Conservation (phyloP, 2,329 filamentous ascomycete species). For the Phialocephala subalpina region DNA sequence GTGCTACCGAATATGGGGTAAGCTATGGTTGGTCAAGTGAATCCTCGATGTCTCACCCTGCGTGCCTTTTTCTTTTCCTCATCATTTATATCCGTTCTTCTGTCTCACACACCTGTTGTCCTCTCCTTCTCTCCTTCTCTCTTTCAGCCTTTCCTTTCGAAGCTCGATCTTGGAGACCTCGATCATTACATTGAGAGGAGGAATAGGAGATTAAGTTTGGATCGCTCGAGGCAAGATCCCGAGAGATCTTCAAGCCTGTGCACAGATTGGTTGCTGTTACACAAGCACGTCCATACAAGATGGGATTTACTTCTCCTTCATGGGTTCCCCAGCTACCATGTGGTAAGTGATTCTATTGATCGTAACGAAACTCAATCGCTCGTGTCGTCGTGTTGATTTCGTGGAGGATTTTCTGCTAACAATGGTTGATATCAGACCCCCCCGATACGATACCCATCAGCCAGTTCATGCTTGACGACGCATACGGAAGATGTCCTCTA, state of each 20-base stretch:
- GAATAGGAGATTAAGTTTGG: slow-evolving; percentile 5
- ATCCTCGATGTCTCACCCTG: neutral
- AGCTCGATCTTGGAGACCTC: neutral
- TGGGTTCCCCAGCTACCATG: slow-evolving; percentile 68
- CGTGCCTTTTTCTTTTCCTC: neutral
- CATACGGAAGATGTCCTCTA: slow-evolving; percentile 71
- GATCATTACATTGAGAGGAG: neutral
- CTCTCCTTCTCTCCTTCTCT: neutral
- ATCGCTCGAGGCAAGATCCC: neutral
- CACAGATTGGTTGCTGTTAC: slow-evolving; percentile 3
- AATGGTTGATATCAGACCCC: slow-evolving; percentile 25
- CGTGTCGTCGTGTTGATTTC: neutral
- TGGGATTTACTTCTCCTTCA: slow-evolving; percentile 63
- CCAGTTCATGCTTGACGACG: slow-evolving; percentile 80
- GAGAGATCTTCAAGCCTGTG: no score
- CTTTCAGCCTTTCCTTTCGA: neutral
- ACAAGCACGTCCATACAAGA: slow-evolving; percentile 25
- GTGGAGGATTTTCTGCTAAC: neutral
- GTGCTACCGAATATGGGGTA: slow-evolving; percentile 11
- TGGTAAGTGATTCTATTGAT: slow-evolving; percentile 47
- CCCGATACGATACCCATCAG: slow-evolving; percentile 79
- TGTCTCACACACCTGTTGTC: neutral
- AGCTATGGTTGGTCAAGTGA: slow-evolving; percentile 3
- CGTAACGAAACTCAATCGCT: slow-evolving; percentile 5
- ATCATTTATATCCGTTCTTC: neutral